Percentiles rank a stretch among this genome's conserved stretches.
Conservation (phyloP, 371 early-diverging fungal genomes). For the Mortierella sp. region DNA sequence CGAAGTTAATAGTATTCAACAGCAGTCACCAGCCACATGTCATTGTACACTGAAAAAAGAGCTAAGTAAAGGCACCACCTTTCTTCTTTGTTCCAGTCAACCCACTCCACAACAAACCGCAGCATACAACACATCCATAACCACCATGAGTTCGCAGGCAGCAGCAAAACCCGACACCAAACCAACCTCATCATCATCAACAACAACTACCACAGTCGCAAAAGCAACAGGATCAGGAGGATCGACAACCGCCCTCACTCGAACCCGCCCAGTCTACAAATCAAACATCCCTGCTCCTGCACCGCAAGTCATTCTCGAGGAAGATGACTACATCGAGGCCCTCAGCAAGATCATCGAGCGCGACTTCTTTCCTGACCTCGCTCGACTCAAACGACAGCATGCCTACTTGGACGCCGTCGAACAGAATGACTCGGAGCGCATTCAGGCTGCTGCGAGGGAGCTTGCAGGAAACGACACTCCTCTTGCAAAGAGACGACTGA, state of each 20-base stretch:
- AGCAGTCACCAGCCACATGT: neutral
- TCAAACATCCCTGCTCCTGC: constrained; percentile 40
- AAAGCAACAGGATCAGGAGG: neutral
- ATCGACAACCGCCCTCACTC: neutral
- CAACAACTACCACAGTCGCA: neutral
- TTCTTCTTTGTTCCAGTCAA: neutral
- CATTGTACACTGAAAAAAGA: neutral
- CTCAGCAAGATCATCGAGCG: constrained; percentile 85
- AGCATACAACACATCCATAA: neutral
- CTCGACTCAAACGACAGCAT: constrained; percentile 66
- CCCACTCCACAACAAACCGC: neutral
- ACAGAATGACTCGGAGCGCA: constrained; percentile 48
- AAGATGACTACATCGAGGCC: constrained; percentile 84
- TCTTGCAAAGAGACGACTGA: constrained; percentile 31
- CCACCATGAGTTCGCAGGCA: neutral
- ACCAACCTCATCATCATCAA: neutral
- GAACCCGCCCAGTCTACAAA: constrained; percentile 23
- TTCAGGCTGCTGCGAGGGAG: constrained; percentile 55
- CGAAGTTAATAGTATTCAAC: neutral
- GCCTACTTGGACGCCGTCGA: constrained; percentile 58
- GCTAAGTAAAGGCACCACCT: neutral
- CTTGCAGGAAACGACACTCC: constrained; percentile 57
- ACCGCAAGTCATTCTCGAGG: constrained; percentile 69
- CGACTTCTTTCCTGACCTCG: constrained; percentile 88
- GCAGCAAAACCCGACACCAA: neutral